phyloP scores from a whole-genome alignment of 2,329 filamentous ascomycete species.

The Alternaria triticimaculans region DNA sequence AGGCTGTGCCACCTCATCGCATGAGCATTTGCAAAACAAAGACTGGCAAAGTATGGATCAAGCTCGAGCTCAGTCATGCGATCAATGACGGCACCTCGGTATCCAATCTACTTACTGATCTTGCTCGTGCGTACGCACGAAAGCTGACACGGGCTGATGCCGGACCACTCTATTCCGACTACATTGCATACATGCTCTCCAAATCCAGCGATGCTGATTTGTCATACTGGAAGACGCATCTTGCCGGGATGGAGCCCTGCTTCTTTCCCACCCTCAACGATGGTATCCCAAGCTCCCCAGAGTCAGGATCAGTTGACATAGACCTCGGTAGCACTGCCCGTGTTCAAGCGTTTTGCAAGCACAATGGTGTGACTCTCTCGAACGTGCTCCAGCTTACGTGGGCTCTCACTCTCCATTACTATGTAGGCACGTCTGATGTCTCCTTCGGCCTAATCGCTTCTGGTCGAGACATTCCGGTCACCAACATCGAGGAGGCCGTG shows the following conservation, averaged over 20 bases:
- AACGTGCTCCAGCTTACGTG: slow-evolving; percentile 61
- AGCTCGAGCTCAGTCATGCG: slow-evolving; percentile 60
- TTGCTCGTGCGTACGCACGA: slow-evolving; percentile 55
- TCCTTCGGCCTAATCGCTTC: slow-evolving; percentile 63
- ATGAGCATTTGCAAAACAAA: slow-evolving; percentile 55
- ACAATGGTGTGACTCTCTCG: slow-evolving; percentile 55
- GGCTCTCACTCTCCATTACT: slow-evolving; percentile 58
- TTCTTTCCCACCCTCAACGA: slow-evolving; percentile 53
- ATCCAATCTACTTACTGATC: slow-evolving; percentile 56
- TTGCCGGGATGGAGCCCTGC: slow-evolving; percentile 55
- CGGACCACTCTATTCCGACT: slow-evolving; percentile 49
- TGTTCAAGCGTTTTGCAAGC: slow-evolving; percentile 48
- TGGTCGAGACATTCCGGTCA: slow-evolving; percentile 60
- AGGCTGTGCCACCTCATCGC: slow-evolving; percentile 52
- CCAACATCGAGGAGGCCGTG: slow-evolving; percentile 56
- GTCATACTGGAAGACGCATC: slow-evolving; percentile 55
- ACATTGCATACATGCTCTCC: slow-evolving; percentile 43
- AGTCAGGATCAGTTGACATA: slow-evolving; percentile 49
- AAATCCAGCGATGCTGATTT: slow-evolving; percentile 42
- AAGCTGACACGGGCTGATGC: slow-evolving; percentile 46
- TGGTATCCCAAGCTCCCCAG: slow-evolving; percentile 41
- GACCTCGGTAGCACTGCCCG: slow-evolving; percentile 39
- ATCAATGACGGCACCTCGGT: slow-evolving; percentile 60
- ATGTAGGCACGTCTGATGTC: slow-evolving; percentile 56
- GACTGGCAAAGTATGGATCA: slow-evolving; percentile 50